Evolutionary conservation across 805 yeast genomes (phyloP), one percentile per base, ranked within the genome.

Genomic region (Ogataea paraovalis): DNA sequence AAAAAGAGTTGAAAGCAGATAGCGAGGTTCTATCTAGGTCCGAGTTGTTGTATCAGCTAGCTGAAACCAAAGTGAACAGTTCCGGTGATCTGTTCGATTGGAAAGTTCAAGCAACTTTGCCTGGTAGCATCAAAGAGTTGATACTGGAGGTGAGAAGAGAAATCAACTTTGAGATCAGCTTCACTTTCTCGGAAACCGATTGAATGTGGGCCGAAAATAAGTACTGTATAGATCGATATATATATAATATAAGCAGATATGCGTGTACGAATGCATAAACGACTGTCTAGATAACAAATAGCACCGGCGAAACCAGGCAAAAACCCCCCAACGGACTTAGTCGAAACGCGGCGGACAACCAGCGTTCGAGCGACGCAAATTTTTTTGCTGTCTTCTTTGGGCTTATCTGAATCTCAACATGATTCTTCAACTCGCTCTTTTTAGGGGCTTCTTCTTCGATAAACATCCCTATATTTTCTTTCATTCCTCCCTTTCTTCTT

Each of bases 131-230:
- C 1, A 18, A 22, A 5, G 45, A 37, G 6, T 42, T 64, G 22
- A 39, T 66, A 2, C 19, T 54, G 38, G 27, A 48, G 10, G 45
- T 62, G 25, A 52, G 71, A 45, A 47, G 55, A 36, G 48, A 52
- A 10, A 54, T 66, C 12, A 53, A 64, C 25, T 48, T 55, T 41
- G 66, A 62, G 44, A 51, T 65, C 16, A 58, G 68, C 41, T 54
- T 58, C 45, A 54, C 54, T 20, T 66, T 67, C 43, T 44, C 64
- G 7, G 60, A 58, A 32, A 43, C 37, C 3, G 38, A 34, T 16
- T 34, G 16, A 8, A 14, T 5, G 12, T 12, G 22, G 10, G 27
- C 19, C 27, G 22, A 1, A 18, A 22, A 23, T 8, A 39, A 36
- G 13, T 12, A 16, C 5, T 34, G 21, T 34, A 34, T 34, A 34